These are phyloP conservation scores for Lojkania enalia DNA, from an alignment of 2,329 filamentous ascomycete species.

Conservation along the genomic window DNA sequence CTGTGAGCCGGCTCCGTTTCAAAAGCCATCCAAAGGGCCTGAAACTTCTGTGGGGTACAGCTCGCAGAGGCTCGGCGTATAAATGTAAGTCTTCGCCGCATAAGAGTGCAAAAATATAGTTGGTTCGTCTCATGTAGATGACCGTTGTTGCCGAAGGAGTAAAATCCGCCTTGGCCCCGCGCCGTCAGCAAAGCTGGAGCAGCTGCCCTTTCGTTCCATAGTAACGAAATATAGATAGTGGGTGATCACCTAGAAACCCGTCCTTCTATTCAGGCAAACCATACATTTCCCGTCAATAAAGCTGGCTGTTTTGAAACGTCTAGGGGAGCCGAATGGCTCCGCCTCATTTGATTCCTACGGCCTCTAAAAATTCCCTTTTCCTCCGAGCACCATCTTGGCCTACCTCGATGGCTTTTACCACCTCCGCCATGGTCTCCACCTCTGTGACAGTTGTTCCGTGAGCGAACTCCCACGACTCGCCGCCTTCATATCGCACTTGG, in stretches of 20 bases:
- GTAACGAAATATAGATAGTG: no score
- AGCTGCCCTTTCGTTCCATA: no score
- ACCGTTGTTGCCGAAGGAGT: conserved; percentile 3
- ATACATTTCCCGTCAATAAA: neutral
- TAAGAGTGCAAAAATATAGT: conserved; percentile 3
- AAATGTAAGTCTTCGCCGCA: neutral
- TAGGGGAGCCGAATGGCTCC: neutral
- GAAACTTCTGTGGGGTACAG: neutral
- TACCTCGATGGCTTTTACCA: conserved; percentile 43
- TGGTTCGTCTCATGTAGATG: conserved; percentile 12
- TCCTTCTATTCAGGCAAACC: no score
- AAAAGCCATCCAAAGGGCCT: neutral
- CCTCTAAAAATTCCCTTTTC: conserved; percentile 38
- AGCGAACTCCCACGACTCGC: conserved; percentile 44
- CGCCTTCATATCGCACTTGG: conserved; percentile 48
- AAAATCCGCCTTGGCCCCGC: conserved; percentile 3
- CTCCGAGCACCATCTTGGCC: conserved; percentile 11
- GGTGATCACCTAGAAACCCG: no score
- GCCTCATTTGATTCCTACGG: conserved; percentile 39
- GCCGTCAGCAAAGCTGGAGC: conserved; percentile 15
- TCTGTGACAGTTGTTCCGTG: conserved; percentile 48
- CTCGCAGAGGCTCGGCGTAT: neutral
- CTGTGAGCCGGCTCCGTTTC: neutral
- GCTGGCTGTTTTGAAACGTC: conserved; percentile 5
- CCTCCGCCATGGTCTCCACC: conserved; percentile 50